These are phyloP conservation scores for Hydrangea macrophylla DNA, from an alignment of 148 eudicot species.

Conservation along the genomic window DNA sequence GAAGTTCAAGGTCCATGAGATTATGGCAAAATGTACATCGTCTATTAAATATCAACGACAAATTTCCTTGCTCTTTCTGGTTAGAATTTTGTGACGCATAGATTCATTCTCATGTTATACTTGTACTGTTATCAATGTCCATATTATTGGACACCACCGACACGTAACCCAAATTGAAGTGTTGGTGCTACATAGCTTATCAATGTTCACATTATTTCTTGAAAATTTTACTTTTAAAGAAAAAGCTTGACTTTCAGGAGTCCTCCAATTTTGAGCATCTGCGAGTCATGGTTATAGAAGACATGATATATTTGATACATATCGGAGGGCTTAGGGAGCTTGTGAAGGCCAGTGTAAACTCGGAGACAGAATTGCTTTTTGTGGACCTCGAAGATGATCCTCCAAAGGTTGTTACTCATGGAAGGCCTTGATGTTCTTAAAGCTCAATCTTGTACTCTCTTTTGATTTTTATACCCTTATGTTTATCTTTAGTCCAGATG, in stretches of 20 bases:
- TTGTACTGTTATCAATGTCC: too few relatives aligned
- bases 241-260: conserved; percentile 46
- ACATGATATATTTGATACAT: conserved; percentile 84
- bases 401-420: conserved; percentile 51
- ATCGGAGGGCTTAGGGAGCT: conserved; percentile 54
- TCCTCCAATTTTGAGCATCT: conserved; percentile 53
- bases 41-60: too few relatives aligned
- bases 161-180: too few relatives aligned
- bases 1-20: too few relatives aligned
- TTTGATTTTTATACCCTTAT: background rate
- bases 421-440: background rate
- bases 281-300: conserved; percentile 84
- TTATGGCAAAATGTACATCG: too few relatives aligned
- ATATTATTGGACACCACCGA: too few relatives aligned
- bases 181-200: too few relatives aligned
- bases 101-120: too few relatives aligned
- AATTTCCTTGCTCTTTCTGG: too few relatives aligned
- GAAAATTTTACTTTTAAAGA: background rate
- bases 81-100: too few relatives aligned
- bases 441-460: background rate
- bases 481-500: conserved; percentile 47
- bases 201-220: background rate
- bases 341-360: conserved; percentile 51
- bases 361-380: conserved; percentile 41
- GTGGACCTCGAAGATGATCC: conserved; percentile 89